These are phyloP conservation scores for Sodiomyces alkalinus DNA, from an alignment of 2,329 filamentous ascomycete species.

Conservation along the genomic window DNA sequence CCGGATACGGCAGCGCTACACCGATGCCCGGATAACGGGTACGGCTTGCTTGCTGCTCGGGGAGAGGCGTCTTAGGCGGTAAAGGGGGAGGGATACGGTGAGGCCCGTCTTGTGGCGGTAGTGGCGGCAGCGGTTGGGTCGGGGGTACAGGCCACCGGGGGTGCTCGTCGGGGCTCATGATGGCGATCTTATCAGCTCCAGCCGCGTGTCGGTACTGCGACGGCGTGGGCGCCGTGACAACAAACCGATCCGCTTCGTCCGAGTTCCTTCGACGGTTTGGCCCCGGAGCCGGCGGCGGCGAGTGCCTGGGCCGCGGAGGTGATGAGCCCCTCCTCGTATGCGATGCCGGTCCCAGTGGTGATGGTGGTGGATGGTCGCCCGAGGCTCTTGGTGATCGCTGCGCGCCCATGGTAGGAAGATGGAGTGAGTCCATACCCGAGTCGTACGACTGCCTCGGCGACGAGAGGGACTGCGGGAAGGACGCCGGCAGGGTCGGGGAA, in stretches of 20 bases:
- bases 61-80: conserved; percentile 64
- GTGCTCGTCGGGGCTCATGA: conserved; percentile 43
- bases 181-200: conserved; percentile 54
- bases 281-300: conserved; percentile 15
- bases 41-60: conserved; percentile 26
- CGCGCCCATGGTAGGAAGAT: conserved; percentile 16
- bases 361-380: conserved; percentile 22
- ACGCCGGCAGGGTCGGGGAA: conserved; percentile 24
- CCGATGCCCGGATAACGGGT: conserved; percentile 16
- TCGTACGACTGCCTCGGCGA: conserved; percentile 36
- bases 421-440: conserved; percentile 35
- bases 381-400: conserved; percentile 33
- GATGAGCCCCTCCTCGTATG: too few relatives aligned
- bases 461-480: conserved; percentile 19
- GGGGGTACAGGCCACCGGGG: conserved; percentile 20
- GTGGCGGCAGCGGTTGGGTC: conserved; percentile 11
- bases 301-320: conserved; percentile 11
- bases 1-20: conserved; percentile 56
- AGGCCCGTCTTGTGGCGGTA: conserved; percentile 22
- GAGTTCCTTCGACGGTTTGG: too few relatives aligned
- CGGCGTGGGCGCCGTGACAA: conserved; percentile 41
- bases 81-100: conserved; percentile 44
- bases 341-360: conserved; percentile 12
- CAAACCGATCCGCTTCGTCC: conserved; percentile 35
- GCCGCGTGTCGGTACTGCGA: conserved; percentile 40